A percentile compares a stretch with the other conserved stretches of the same genome.
Conservation (phyloP, 139 green algal genomes). For the Coelastrella sp. region DNA sequence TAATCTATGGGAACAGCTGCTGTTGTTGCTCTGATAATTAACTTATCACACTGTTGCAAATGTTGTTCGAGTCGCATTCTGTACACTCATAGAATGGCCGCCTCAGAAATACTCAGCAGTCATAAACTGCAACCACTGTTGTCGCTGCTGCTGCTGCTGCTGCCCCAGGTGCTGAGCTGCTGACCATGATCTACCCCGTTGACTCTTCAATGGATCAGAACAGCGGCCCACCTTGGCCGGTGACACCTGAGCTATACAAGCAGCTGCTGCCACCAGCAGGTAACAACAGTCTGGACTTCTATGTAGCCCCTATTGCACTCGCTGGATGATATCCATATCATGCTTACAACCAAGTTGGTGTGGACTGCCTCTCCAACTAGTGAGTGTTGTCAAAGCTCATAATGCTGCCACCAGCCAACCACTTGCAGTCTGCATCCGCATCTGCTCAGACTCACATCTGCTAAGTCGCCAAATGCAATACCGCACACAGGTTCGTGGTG, state of each 20-base stretch:
- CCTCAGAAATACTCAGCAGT: neutral
- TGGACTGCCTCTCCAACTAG: neutral
- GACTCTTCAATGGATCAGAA: neutral
- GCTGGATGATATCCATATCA: no score
- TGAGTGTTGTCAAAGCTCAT: neutral
- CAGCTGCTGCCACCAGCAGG: conserved; percentile 10
- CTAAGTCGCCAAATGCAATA: no score
- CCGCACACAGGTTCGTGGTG: no score
- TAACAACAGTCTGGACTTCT: neutral
- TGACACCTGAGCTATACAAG: conserved; percentile 6
- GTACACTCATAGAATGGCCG: no score
- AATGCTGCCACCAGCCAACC: neutral
- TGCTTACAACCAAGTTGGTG: no score
- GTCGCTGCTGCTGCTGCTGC: neutral
- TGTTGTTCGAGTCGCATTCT: no score
- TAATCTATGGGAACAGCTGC: no score
- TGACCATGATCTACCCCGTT: conserved; percentile 25
- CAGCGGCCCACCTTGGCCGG: neutral
- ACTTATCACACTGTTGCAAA: no score
- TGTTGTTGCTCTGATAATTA: no score
- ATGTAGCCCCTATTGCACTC: no score
- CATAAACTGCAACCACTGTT: neutral
- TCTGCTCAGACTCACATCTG: no score
- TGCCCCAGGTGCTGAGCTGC: neutral
- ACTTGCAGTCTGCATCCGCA: neutral